Percentiles rank a stretch among this genome's conserved stretches.
phyloP scores from a whole-genome alignment of 805 yeast genomes.

The Helenozyma baotianmanensis region DNA sequence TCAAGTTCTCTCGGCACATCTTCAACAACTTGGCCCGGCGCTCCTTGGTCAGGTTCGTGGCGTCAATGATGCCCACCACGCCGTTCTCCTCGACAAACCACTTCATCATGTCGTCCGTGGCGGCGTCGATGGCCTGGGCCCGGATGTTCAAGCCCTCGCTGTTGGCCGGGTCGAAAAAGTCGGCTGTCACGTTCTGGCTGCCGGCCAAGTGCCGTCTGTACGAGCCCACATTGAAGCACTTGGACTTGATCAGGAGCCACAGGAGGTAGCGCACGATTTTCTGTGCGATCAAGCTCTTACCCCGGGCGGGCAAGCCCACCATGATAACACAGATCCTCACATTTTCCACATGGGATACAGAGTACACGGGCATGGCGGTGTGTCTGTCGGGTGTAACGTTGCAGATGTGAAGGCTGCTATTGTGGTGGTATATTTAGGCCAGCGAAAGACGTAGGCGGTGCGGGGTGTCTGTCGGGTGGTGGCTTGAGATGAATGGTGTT shows the following conservation, averaged over 20 bases:
- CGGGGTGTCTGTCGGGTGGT: too few relatives aligned
- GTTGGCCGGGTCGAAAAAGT: conserved; percentile 69
- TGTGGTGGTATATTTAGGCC: too few relatives aligned
- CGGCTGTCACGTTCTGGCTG: conserved; percentile 55
- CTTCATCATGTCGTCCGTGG: conserved; percentile 72
- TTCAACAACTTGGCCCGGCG: conserved; percentile 63
- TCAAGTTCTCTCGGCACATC: conserved; percentile 57
- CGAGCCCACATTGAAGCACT: conserved; percentile 84
- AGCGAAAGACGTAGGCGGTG: too few relatives aligned
- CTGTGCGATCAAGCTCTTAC: conserved; percentile 91
- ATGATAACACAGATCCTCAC: conserved; percentile 79
- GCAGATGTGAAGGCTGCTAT: too few relatives aligned
- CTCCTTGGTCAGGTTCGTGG: conserved; percentile 78
- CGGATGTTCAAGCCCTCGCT: conserved; percentile 60
- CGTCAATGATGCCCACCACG: conserved; percentile 90
- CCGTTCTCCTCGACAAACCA: conserved; percentile 84
- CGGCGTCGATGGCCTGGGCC: conserved; percentile 63
- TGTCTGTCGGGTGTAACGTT: too few relatives aligned
- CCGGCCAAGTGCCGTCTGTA: conserved; percentile 63
- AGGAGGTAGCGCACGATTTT: conserved; percentile 87
- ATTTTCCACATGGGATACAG: conserved; percentile 60
- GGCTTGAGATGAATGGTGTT: too few relatives aligned
- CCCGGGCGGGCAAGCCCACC: conserved; percentile 89
- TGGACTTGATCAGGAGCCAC: conserved; percentile 86
- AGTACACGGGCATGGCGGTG: conserved; percentile 48